Conservation (phyloP, 345 rosid species). For the Combretum micranthum region DNA sequence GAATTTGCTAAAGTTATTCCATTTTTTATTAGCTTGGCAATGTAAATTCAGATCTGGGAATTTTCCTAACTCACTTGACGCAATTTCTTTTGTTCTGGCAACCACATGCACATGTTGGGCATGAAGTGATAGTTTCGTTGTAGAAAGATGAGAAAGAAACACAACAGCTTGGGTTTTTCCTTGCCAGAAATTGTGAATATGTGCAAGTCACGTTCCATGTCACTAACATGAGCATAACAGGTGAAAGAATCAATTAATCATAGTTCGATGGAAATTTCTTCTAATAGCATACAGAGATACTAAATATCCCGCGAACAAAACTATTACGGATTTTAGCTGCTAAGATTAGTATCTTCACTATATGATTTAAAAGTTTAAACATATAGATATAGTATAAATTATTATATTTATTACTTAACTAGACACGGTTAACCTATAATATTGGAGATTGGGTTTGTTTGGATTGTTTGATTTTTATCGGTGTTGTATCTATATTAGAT, state of each 20-base stretch:
- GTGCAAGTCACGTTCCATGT: conserved; percentile 94
- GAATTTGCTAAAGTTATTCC: neutral
- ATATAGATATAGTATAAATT: no score
- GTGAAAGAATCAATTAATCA: neutral
- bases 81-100: conserved; percentile 63
- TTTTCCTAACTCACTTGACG: conserved; percentile 47
- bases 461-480: no score
- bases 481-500: no score
- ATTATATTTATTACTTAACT: no score
- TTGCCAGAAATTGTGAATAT: conserved; percentile 74
- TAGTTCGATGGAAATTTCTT: neutral
- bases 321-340: no score
- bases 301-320: neutral
- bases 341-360: no score
- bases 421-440: no score
- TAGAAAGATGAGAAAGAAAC: conserved; percentile 90
- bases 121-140: conserved; percentile 72
- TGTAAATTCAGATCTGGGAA: neutral
- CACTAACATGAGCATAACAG: conserved; percentile 37
- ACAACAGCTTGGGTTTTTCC: conserved; percentile 74
- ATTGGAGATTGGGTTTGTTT: no score
- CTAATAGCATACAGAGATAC: neutral
- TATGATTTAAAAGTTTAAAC: no score
- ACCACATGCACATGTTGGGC: conserved; percentile 83
- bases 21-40: neutral